These are phyloP conservation scores for Hanseniaspora thailandica DNA, from an alignment of 805 yeast species.

Conservation along the genomic window DNA sequence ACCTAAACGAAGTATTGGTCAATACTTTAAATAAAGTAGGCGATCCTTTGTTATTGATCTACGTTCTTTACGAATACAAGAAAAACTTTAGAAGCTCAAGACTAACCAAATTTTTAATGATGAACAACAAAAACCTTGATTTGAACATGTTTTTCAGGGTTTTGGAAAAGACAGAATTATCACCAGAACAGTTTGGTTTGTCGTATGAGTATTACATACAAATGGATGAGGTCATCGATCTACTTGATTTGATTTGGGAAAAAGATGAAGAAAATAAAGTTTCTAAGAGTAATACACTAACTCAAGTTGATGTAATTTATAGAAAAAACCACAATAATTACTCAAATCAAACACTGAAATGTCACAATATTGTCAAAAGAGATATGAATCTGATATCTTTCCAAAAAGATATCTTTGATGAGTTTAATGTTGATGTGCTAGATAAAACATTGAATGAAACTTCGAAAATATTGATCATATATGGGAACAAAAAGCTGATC, in stretches of 20 bases:
- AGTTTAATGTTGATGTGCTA: constrained; percentile 31
- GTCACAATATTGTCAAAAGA: constrained; percentile 28
- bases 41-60: constrained; percentile 21
- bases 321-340: constrained; percentile 19
- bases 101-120: constrained; percentile 45
- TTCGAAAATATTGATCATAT: constrained; percentile 33
- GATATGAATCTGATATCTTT: constrained; percentile 34
- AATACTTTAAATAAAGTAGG: constrained; percentile 32
- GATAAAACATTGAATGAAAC: constrained; percentile 40
- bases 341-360: constrained; percentile 19
- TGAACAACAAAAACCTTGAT: constrained; percentile 27
- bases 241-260: constrained; percentile 34
- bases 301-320: constrained; percentile 28
- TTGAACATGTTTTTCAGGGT: constrained; percentile 20
- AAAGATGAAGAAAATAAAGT: constrained; percentile 21
- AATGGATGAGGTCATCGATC: constrained; percentile 44
- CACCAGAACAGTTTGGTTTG: constrained; percentile 29
- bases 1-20: constrained; percentile 46
- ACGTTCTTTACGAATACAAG: constrained; percentile 43
- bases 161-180: constrained; percentile 24
- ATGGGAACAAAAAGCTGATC: constrained; percentile 42
- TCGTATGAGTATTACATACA: constrained; percentile 51
- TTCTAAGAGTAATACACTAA: constrained; percentile 27
- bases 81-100: constrained; percentile 50
- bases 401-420: constrained; percentile 37